These are phyloP conservation scores for Globisporangium nunn DNA, from an alignment of 352 stramenopile genomes.

Conservation along the genomic window DNA sequence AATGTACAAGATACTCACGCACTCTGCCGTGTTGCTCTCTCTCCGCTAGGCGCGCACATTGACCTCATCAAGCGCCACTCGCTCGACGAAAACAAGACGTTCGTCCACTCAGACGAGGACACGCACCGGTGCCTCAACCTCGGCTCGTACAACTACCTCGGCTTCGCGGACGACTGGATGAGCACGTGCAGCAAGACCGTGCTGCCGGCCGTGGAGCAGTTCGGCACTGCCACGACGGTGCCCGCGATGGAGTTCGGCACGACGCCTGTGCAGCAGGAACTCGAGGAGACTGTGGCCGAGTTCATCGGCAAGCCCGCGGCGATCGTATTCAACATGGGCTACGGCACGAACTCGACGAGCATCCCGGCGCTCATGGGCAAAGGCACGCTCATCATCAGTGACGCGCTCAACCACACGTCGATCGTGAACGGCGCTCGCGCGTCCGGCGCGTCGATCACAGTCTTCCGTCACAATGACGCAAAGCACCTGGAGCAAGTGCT, in stretches of 20 bases:
- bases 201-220: conserved; percentile 45
- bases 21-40: background rate
- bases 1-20: too few relatives aligned
- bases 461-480: conserved; percentile 97
- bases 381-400: conserved; percentile 93
- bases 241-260: conserved; percentile 39
- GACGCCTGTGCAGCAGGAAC: conserved; percentile 67
- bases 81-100: conserved; percentile 28
- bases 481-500: conserved; percentile 90
- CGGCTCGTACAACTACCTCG: conserved; percentile 95
- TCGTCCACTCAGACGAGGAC: conserved; percentile 5
- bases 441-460: conserved; percentile 88
- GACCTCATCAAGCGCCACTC: conserved; percentile 79
- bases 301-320: conserved; percentile 97
- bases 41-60: conserved; percentile 44
- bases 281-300: conserved; percentile 78
- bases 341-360: conserved; percentile 97
- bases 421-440: conserved; percentile 96
- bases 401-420: conserved; percentile 98
- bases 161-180: conserved; percentile 96
- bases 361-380: conserved; percentile 94
- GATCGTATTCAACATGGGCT: conserved; percentile 98
- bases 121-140: conserved; percentile 84
- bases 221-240: conserved; percentile 37
- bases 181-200: conserved; percentile 81